Base-by-base conservation (phyloP, 2,329 filamentous ascomycete genomes). In the Fusarium citri region DNA sequence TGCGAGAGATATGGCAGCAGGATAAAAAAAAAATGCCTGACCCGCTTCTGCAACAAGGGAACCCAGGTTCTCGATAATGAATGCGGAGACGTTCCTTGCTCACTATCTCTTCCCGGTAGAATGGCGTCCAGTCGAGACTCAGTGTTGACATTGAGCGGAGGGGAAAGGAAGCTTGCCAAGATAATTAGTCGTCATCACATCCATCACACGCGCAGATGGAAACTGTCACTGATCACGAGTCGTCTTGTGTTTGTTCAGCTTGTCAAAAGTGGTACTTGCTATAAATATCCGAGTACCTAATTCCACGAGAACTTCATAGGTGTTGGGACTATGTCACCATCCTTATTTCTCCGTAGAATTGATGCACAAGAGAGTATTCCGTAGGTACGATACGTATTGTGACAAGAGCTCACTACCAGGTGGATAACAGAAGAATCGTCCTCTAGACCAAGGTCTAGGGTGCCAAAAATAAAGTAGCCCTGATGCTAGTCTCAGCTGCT, bases 151-250 rank as follows among this genome's bases (percentile, higher is more conserved):
- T 26, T 40, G 34, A 42, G 57, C 40, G 54, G 34, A 46, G 58
- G 51, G 34, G 48, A 34, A 30, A 42, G 54, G 23, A 47, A 30
- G 54, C 45, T 45, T 40, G 58, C 41, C 59, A 66, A 66, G 61
- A 48, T 48, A 8, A 28, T 20, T 20, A 66, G 62, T 66, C 63
- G 63, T 66, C 62, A 66, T 66, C 63, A 37, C 47, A 60, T 54
- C 42, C 47, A 61, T 66, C 61, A 66, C 48, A 40, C 41, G 30
- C 45, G n/a, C 31, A 26, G 23, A 51, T 20, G 41, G 31, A 28
- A 59, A 51, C 26, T 47, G 31, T 42, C 62, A 50, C 42, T 67
- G 53, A 37, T 42, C 49, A 51, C 49, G 49, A 14, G 49, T 18
- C 23, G 31, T 26, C 10, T 16, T 15, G 18, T 26, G 31, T 51